Percentiles rank a stretch among this genome's conserved stretches.
Evolutionary conservation across 805 yeast species (phyloP).

Genomic region (Teunomyces panamensis): DNA sequence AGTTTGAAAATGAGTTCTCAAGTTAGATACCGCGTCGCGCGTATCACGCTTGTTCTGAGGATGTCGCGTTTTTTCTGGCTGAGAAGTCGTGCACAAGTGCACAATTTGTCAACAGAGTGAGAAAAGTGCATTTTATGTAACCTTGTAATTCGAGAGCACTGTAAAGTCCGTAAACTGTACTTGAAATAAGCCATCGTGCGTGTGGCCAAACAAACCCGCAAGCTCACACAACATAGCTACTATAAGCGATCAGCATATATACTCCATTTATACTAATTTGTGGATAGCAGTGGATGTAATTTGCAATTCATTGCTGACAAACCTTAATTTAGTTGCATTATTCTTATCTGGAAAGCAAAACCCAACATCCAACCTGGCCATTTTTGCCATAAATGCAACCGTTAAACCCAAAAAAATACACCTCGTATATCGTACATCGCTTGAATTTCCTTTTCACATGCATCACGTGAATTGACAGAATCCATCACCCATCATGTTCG

Average conservation of each 20-base stretch:
- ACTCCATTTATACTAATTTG: too few relatives aligned
- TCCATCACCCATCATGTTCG: neutral
- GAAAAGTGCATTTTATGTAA: neutral
- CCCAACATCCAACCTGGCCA: too few relatives aligned
- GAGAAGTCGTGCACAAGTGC: neutral
- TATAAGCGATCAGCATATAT: too few relatives aligned
- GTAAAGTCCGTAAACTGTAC: too few relatives aligned
- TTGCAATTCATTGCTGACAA: too few relatives aligned
- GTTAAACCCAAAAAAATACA: neutral
- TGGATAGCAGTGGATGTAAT: too few relatives aligned
- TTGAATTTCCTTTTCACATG: neutral
- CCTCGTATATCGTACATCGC: neutral
- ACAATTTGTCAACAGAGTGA: neutral
- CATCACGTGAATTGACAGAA: slow-evolving; percentile 2
- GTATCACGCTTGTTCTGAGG: neutral
- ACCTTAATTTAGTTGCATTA: too few relatives aligned
- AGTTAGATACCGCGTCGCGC: neutral
- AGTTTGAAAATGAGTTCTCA: neutral
- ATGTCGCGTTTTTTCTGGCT: neutral
- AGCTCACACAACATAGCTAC: too few relatives aligned
- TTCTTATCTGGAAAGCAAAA: too few relatives aligned
- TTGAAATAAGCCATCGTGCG: too few relatives aligned
- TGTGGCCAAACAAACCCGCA: too few relatives aligned
- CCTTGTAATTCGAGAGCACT: too few relatives aligned
- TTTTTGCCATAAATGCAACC: neutral